These are phyloP conservation scores for Priceomyces haplophilus DNA, from an alignment of 805 yeast species.

Conservation along the genomic window DNA sequence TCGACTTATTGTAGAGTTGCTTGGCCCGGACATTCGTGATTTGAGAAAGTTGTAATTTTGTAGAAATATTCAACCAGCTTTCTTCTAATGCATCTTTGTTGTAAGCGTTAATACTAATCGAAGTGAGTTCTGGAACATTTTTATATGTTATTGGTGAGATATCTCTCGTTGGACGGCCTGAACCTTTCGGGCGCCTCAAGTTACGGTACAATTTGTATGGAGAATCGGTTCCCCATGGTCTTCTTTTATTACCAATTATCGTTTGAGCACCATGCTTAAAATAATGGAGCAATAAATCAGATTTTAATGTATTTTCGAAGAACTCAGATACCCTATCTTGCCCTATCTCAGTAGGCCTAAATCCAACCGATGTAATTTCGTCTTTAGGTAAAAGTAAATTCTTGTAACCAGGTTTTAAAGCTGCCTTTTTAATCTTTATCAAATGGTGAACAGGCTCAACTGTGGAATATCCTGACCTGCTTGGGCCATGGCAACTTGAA, in stretches of 20 bases:
- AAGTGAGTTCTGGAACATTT: slow-evolving; percentile 69
- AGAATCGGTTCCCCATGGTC: slow-evolving; percentile 83
- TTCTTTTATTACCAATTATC: slow-evolving; percentile 62
- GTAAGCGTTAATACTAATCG: slow-evolving; percentile 73
- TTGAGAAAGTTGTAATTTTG: slow-evolving; percentile 80
- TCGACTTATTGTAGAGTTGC: slow-evolving; percentile 68
- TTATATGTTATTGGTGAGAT: slow-evolving; percentile 61
- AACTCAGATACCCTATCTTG: slow-evolving; percentile 80
- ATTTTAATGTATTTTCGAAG: slow-evolving; percentile 66
- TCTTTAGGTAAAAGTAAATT: slow-evolving; percentile 62
- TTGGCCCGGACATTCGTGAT: slow-evolving; percentile 88
- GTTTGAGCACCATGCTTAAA: slow-evolving; percentile 63
- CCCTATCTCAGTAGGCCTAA: slow-evolving; percentile 66
- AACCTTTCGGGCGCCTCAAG: slow-evolving; percentile 70
- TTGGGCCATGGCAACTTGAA: slow-evolving; percentile 48
- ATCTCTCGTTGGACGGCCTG: slow-evolving; percentile 70
- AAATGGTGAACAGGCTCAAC: slow-evolving; percentile 92
- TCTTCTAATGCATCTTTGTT: slow-evolving; percentile 69
- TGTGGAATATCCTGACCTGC: slow-evolving; percentile 51
- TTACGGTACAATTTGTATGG: slow-evolving; percentile 89
- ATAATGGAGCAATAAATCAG: slow-evolving; percentile 75
- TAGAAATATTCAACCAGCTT: slow-evolving; percentile 70
- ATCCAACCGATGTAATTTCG: slow-evolving; percentile 78
- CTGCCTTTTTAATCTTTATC: slow-evolving; percentile 69
- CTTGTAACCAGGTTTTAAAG: slow-evolving; percentile 71